Evolutionary conservation across 345 rosid species (phyloP), one percentile per base, ranked within the genome.

Genomic region (Euclidium syriacum): DNA sequence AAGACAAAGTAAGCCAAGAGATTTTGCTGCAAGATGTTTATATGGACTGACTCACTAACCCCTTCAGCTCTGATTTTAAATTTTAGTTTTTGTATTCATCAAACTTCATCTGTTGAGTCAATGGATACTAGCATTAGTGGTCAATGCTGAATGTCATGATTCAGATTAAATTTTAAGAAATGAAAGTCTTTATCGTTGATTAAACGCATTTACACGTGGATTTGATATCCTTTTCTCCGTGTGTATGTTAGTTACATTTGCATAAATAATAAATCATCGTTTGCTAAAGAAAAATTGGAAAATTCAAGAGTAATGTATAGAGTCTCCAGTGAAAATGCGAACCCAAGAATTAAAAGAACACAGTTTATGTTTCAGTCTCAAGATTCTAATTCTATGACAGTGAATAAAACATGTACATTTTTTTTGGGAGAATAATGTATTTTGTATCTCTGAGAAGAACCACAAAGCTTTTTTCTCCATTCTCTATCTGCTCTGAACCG

Each of bases 371-470:
- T 42, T 43, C 58, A 14, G 40, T 67, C 15, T 35, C 40, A 14
- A 55, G 29, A 30, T 44, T 66, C 57, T 67, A 38, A 19, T 47
- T 16, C 58, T 57, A 67, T 29, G 50, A 47, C 48, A 55, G 23
- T 65, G 12, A 34, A 30, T 52, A 51, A 26, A 55, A 55, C 64
- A 56, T 67, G 19, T 58, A 67, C 72, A 66, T 14, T 27, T 65
- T 30, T 26, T 65, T 30, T 26, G 49, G 51, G 40, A 51, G 15
- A 50, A 38, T 36, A 16, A 18, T 39, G 24, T 10, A n/a, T 56
- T 48, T 10, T 17, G 29, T 33, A 38, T 65, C 43, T 65, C 38
- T 23, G 4, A 40, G 16, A 43, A 23, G 20, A 52, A 67, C 41
- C 52, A 30, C 20, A 1, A 32, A 22, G 35, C 35, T 27, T 16